Evolutionary conservation across 108 stramenopile species (phyloP).

Genomic region (Fistulifera pelliculosa): DNA sequence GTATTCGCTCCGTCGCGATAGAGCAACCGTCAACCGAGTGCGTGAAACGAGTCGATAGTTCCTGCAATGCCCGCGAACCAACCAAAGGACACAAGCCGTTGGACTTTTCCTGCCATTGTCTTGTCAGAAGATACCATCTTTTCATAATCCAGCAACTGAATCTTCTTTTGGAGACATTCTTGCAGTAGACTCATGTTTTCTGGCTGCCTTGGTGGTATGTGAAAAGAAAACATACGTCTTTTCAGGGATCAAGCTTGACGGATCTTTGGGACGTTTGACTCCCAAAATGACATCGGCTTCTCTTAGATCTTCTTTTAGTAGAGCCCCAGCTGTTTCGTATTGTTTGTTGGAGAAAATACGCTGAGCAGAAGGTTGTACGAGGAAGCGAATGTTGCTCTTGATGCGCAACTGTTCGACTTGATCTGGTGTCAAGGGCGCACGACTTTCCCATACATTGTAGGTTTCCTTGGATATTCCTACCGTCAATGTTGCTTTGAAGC

Average conservation of each 20-base stretch:
- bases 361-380: conserved; percentile 58
- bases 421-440: conserved; percentile 38
- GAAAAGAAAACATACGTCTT: conserved; percentile 79
- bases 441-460: conserved; percentile 60
- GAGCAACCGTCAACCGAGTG: conserved; percentile 67
- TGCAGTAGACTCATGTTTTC: conserved; percentile 72
- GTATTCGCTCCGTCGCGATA: conserved; percentile 41
- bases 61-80: conserved; percentile 83
- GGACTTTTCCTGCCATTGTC: conserved; percentile 22
- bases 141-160: conserved; percentile 82
- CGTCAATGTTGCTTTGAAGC: background rate
- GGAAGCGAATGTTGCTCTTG: background rate
- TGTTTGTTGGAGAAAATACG: conserved; percentile 64
- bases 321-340: conserved; percentile 64
- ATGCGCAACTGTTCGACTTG: conserved; percentile 26
- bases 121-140: conserved; percentile 6
- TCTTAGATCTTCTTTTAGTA: conserved; percentile 49
- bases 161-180: conserved; percentile 44
- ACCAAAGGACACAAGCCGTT: conserved; percentile 86
- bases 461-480: conserved; percentile 52
- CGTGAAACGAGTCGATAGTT: conserved; percentile 70
- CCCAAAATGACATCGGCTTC: conserved; percentile 63
- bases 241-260: conserved; percentile 25
- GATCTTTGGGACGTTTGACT: conserved; percentile 64
- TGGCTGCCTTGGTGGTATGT: conserved; percentile 75